These are phyloP conservation scores for Candida berthetii DNA, from an alignment of 805 yeast genomes.

Conservation along the genomic window DNA sequence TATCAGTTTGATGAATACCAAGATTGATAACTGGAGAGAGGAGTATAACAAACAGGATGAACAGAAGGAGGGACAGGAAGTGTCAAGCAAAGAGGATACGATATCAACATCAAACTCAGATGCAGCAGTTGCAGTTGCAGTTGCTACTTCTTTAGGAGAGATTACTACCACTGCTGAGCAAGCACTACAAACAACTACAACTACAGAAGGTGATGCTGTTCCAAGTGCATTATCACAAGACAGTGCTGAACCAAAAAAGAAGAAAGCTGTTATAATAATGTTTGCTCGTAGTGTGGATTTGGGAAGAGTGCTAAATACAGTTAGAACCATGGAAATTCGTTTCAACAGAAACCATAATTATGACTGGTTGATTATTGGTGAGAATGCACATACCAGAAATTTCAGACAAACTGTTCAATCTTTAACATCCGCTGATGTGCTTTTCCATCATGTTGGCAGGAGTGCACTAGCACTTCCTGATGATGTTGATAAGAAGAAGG, in stretches of 20 bases:
- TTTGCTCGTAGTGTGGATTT: constrained; percentile 64
- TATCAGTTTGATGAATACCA: neutral
- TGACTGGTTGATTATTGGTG: constrained; percentile 75
- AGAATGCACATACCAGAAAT: constrained; percentile 46
- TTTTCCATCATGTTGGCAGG: constrained; percentile 50
- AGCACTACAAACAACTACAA: no score
- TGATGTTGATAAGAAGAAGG: constrained; percentile 42
- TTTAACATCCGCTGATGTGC: constrained; percentile 45
- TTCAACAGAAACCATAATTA: constrained; percentile 56
- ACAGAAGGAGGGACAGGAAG: neutral
- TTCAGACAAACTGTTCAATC: constrained; percentile 40
- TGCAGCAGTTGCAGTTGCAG: neutral
- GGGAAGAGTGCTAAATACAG: constrained; percentile 45
- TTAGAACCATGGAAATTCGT: constrained; percentile 57
- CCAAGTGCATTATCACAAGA: neutral
- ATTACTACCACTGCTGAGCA: neutral
- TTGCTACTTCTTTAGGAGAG: neutral
- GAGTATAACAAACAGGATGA: neutral
- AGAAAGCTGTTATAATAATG: constrained; percentile 59
- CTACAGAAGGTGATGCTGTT: neutral
- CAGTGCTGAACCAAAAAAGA: constrained; percentile 16
- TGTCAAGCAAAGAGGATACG: no score
- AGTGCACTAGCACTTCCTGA: constrained; percentile 59
- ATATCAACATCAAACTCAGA: neutral
- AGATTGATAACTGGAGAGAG: neutral